Conservation (phyloP, 2,329 filamentous ascomycete species). For the Colletotrichum sp. region DNA sequence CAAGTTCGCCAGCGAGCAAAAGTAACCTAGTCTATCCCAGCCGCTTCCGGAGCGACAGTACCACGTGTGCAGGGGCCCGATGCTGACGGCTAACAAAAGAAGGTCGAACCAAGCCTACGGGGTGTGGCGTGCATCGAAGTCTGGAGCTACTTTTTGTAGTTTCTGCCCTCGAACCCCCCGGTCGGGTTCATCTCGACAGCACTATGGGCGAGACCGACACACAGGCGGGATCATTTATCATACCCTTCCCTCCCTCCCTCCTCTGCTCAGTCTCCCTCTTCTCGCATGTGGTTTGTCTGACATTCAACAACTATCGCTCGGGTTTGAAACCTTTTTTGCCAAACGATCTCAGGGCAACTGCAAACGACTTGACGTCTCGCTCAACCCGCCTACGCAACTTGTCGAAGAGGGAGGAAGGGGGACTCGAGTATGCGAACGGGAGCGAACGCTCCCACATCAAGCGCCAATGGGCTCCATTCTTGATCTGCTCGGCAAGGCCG, state of each 20-base stretch:
- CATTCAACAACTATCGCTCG: not conserved
- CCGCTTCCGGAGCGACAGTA: conserved; percentile 7
- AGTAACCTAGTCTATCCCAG: not conserved
- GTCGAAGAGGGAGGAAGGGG: not conserved
- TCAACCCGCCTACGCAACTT: not conserved
- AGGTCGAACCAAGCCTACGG: conserved; percentile 2
- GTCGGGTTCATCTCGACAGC: conserved; percentile 9
- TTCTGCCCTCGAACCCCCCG: not conserved
- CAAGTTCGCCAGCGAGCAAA: not conserved
- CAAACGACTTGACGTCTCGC: not conserved
- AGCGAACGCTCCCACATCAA: not conserved
- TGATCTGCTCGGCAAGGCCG: conserved; percentile 20
- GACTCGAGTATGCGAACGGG: conserved; percentile 1
- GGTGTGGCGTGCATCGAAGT: not conserved
- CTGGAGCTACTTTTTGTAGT: not conserved
- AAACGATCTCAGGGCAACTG: not conserved
- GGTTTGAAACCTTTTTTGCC: not conserved
- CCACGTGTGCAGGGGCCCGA: conserved; percentile 13
- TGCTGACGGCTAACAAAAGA: not conserved
- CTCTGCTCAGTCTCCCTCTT: not conserved
- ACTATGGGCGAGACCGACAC: not conserved
- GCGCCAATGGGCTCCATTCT: conserved; percentile 19
- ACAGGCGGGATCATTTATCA: not conserved
- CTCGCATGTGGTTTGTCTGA: not conserved
- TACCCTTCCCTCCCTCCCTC: not conserved